phyloP scores from a whole-genome alignment of 345 rosid species.

The Linum usitatissimum region DNA sequence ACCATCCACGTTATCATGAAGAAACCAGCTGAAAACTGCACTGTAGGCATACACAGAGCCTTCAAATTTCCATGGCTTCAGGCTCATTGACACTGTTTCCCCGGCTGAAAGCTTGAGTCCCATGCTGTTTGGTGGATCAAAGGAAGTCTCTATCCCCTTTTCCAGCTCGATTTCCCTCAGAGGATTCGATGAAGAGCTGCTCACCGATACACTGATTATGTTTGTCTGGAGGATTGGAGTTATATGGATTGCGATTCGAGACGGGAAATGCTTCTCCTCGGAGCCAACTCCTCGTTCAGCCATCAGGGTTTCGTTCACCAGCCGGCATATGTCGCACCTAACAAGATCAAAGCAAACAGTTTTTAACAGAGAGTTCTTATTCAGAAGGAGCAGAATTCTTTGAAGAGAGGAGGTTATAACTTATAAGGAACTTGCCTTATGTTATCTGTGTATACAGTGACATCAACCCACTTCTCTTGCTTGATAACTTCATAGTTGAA shows the following conservation, averaged over 20 bases:
- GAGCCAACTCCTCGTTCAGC: slow-evolving; percentile 53
- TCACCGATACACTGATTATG: slow-evolving; percentile 59
- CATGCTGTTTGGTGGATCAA: slow-evolving; percentile 59
- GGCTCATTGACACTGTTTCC: slow-evolving; percentile 45
- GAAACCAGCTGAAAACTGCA: slow-evolving; percentile 63
- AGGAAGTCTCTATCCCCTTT: slow-evolving; percentile 40
- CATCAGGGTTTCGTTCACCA: slow-evolving; percentile 46
- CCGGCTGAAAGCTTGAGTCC: slow-evolving; percentile 51
- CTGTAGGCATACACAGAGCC: slow-evolving; percentile 57
- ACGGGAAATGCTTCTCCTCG: slow-evolving; percentile 78
- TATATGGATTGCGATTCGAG: slow-evolving; percentile 52
- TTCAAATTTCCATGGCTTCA: slow-evolving; percentile 85
- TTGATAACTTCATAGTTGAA: slow-evolving; percentile 45
- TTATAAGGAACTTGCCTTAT: slow-evolving; percentile 37
- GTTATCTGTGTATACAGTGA: slow-evolving; percentile 59
- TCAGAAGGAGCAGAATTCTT: too few relatives aligned
- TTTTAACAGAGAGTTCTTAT: background rate
- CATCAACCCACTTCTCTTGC: slow-evolving; percentile 49
- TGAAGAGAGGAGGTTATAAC: too few relatives aligned
- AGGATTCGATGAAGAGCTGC: slow-evolving; percentile 69
- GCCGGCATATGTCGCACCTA: slow-evolving; percentile 55
- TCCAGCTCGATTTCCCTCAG: slow-evolving; percentile 36
- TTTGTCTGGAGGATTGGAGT: slow-evolving; percentile 60
- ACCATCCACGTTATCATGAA: slow-evolving; percentile 70
- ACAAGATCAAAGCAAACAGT: background rate